These are phyloP conservation scores for Aspergillus wentii DNA, from an alignment of 495 filamentous ascomycete genomes.

Conservation along the genomic window DNA sequence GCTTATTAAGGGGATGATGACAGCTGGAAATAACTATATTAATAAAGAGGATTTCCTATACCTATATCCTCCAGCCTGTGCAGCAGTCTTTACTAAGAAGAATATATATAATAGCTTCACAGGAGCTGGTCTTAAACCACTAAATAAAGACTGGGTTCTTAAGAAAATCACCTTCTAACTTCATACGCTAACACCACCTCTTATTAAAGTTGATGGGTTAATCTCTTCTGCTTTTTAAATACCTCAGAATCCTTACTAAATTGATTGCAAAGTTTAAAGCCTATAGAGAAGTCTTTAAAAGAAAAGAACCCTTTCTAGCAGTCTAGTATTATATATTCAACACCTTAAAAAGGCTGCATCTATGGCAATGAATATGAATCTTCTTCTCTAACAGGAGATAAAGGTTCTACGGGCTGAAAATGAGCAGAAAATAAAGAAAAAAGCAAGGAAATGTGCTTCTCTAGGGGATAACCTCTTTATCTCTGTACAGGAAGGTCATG, in stretches of 20 bases:
- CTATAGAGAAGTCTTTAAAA: conserved; percentile 1
- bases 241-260: conserved; percentile 4
- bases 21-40: conserved; percentile 9
- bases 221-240: conserved; percentile 1
- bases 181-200: conserved; percentile 2
- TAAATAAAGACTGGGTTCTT: neutral
- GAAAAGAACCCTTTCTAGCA: conserved; percentile 3
- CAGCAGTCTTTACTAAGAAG: conserved; percentile 1
- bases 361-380: too few species aligned
- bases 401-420: too few species aligned
- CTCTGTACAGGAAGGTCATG: neutral
- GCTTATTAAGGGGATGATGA: conserved; percentile 5
- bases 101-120: conserved; percentile 10
- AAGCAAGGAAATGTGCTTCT: neutral
- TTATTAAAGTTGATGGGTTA: conserved; percentile 5
- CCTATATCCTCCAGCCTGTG: neutral
- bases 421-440: neutral
- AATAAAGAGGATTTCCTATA: conserved; percentile 8
- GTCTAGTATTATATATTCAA: too few species aligned
- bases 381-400: too few species aligned
- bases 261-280: conserved; percentile 1
- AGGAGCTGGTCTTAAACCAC: conserved; percentile 6
- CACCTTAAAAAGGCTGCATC: too few species aligned
- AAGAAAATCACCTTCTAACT: conserved; percentile 1
- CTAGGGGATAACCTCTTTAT: too few species aligned